These are phyloP conservation scores for Marasmius oreades DNA, from an alignment of 1,284 basidiomycete species.

Conservation along the genomic window DNA sequence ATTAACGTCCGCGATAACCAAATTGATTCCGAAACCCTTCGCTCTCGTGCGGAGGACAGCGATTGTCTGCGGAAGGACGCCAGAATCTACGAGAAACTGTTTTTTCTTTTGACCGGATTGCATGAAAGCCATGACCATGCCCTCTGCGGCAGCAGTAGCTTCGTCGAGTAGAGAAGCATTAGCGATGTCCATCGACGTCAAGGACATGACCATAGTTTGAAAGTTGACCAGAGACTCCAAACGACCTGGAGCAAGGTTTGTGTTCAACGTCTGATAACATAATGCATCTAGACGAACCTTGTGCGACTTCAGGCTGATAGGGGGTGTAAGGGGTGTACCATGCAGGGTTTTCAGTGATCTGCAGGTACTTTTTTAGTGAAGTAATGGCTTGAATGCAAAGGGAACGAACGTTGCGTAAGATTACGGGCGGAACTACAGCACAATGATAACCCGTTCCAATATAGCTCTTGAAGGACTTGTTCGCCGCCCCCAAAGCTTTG, in stretches of 20 bases:
- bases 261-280: slow-evolving; percentile 11
- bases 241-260: slow-evolving; percentile 54
- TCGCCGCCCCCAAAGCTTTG: slow-evolving; percentile 72
- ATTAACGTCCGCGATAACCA: slow-evolving; percentile 65
- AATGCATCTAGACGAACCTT: slow-evolving; percentile 50
- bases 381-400: slow-evolving; percentile 3
- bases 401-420: slow-evolving; percentile 79
- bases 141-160: slow-evolving; percentile 91
- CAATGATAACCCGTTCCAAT: slow-evolving; percentile 99
- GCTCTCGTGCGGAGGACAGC: slow-evolving; percentile 86
- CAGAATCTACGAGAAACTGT: slow-evolving; percentile 81
- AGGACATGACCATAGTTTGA: slow-evolving; percentile 94
- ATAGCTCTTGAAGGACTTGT: slow-evolving; percentile 86
- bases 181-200: slow-evolving; percentile 93
- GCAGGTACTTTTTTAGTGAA: slow-evolving; percentile 9
- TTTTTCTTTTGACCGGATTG: slow-evolving; percentile 70
- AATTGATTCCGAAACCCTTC: slow-evolving; percentile 84
- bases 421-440: slow-evolving; percentile 90
- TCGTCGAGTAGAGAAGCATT: slow-evolving; percentile 93
- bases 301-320: slow-evolving; percentile 89
- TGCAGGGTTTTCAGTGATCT: slow-evolving; percentile 94
- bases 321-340: slow-evolving; percentile 99
- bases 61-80: slow-evolving; percentile 84
- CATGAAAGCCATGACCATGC: slow-evolving; percentile 82
- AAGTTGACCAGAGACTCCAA: slow-evolving; percentile 97